Evolutionary conservation across 2,329 filamentous ascomycete genomes (phyloP).

Genomic region (Cercospora sp.): DNA sequence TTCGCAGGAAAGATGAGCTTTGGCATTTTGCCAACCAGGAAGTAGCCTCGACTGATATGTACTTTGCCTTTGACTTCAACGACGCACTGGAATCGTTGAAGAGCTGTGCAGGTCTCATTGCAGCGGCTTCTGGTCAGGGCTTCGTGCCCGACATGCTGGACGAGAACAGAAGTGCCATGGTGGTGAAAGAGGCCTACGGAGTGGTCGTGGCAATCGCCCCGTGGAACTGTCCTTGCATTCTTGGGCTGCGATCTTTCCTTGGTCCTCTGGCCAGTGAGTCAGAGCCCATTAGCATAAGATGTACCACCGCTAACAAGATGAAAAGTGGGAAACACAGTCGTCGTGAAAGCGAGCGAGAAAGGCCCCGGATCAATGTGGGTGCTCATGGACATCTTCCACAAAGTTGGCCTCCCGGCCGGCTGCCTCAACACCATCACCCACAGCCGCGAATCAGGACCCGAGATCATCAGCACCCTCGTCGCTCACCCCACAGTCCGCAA

Average conservation of each 20-base stretch:
- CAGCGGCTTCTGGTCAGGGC: conserved; percentile 47
- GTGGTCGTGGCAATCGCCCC: conserved; percentile 72
- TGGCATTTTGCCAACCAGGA: conserved; percentile 59
- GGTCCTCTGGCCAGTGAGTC: conserved; percentile 61
- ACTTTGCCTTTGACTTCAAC: conserved; percentile 43
- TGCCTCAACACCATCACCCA: conserved; percentile 69
- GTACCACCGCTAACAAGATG: too few relatives aligned
- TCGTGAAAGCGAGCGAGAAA: conserved; percentile 69
- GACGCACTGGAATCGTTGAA: conserved; percentile 47
- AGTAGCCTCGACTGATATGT: conserved; percentile 49
- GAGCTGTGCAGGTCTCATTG: conserved; percentile 53
- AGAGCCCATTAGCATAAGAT: too few relatives aligned
- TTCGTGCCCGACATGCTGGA: conserved; percentile 50
- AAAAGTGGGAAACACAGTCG: conserved; percentile 66
- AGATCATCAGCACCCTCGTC: conserved; percentile 66
- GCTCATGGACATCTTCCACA: conserved; percentile 57
- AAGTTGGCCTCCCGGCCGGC: conserved; percentile 73
- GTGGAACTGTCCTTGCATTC: conserved; percentile 63
- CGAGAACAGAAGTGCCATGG: conserved; percentile 54
- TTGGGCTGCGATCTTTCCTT: conserved; percentile 49
- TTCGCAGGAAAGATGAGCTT: conserved; percentile 61
- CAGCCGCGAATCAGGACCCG: conserved; percentile 59
- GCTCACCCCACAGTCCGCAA: conserved; percentile 66
- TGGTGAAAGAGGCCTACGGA: conserved; percentile 73
- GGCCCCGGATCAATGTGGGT: conserved; percentile 65